Evolutionary conservation across 805 yeast genomes (phyloP).

Genomic region (Nakazawaea wickerhamii): DNA sequence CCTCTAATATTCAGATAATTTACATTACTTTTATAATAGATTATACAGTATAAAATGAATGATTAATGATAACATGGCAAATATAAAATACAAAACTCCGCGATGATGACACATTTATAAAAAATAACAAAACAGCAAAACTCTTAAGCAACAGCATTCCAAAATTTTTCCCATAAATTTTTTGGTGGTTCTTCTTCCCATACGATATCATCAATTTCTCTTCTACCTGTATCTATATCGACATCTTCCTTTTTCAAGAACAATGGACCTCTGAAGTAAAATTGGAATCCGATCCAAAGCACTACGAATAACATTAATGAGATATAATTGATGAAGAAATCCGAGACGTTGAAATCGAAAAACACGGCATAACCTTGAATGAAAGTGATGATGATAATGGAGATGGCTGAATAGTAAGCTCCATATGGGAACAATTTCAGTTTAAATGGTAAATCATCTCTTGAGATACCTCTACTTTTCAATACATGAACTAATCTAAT

Average conservation of each 20-base stretch:
- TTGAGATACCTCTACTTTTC: conserved; percentile 53
- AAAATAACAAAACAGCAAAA: background rate
- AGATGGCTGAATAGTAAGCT: conserved; percentile 57
- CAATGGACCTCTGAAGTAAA: conserved; percentile 42
- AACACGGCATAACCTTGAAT: conserved; percentile 72
- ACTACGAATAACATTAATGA: conserved; percentile 58
- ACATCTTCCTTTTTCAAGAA: conserved; percentile 49
- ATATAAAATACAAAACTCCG: background rate
- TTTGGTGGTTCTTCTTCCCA: conserved; percentile 55
- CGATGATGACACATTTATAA: background rate
- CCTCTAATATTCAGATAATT: no score
- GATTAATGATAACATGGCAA: no score
- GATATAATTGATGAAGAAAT: conserved; percentile 67
- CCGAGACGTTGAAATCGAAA: conserved; percentile 45
- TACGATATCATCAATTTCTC: conserved; percentile 52
- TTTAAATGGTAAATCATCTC: conserved; percentile 70
- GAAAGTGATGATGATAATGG: conserved; percentile 51
- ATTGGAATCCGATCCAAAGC: conserved; percentile 51
- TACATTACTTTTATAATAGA: no score
- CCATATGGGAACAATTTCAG: conserved; percentile 64
- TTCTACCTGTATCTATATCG: conserved; percentile 65
- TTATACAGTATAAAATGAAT: no score
- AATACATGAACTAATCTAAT: conserved; percentile 66
- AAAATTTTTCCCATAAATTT: conserved; percentile 49
- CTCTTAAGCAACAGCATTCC: conserved; percentile 35